Percentiles rank a stretch among this genome's conserved stretches.
Conservation (phyloP, 129 eudicot genomes). For the Pseudognaphalium luteoalbum region DNA sequence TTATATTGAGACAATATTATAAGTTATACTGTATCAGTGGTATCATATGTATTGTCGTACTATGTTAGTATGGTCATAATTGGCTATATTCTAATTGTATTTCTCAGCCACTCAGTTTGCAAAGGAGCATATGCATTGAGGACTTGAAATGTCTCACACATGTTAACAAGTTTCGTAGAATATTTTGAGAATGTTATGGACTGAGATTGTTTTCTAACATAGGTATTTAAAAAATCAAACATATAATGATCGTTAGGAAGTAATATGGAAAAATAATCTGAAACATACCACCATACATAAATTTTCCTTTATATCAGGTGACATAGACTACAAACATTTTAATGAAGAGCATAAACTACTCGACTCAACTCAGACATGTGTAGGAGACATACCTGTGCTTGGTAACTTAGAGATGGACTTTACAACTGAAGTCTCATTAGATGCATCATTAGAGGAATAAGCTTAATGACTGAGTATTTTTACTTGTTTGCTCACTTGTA, state of each 20-base stretch:
- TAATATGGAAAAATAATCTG: background rate
- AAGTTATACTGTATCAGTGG: background rate
- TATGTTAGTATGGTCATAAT: background rate
- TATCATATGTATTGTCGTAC: background rate
- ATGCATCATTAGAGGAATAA: background rate
- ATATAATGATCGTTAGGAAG: background rate
- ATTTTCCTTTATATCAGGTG: background rate
- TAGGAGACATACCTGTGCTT: background rate
- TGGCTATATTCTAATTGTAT: background rate
- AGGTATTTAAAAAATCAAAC: background rate
- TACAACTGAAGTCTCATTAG: background rate
- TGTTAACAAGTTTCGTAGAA: background rate
- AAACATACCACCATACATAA: background rate
- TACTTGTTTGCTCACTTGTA: background rate
- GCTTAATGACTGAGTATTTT: background rate
- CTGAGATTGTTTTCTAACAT: background rate
- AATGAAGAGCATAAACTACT: background rate
- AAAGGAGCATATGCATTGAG: background rate
- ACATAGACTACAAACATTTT: background rate
- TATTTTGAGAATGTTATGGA: background rate
- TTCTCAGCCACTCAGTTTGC: background rate
- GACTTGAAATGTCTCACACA: background rate
- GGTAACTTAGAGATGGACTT: background rate
- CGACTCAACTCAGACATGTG: background rate
- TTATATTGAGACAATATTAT: background rate